Percentiles rank a stretch among this genome's conserved stretches.
Evolutionary conservation across 192 early-diverging fungal species (phyloP).

Genomic region (Linnemannia hyalina): DNA sequence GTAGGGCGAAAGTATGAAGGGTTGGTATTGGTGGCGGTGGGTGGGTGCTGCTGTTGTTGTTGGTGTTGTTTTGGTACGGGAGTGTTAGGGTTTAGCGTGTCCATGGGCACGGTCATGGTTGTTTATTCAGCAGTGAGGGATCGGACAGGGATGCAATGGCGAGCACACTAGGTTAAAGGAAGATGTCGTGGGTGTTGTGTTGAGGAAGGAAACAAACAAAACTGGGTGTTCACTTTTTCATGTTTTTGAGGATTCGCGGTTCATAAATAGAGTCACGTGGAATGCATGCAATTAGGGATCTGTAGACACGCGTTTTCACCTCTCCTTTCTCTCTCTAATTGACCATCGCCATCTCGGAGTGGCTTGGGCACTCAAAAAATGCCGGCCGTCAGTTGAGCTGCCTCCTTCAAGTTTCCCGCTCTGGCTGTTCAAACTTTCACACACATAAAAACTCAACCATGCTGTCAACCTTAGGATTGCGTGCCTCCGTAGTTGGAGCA

Average conservation of each 20-base stretch:
- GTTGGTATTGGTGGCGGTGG: background rate
- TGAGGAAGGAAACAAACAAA: background rate
- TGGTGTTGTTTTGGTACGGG: background rate
- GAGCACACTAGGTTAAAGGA: background rate
- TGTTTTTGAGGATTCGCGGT: background rate
- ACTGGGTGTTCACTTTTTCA: background rate
- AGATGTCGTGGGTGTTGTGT: background rate
- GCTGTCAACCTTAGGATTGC: slow-evolving; percentile 54
- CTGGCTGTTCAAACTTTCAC: slow-evolving; percentile 9
- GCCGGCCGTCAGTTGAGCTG: background rate
- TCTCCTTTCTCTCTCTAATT: background rate
- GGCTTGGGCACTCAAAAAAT: background rate
- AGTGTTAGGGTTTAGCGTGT: slow-evolving; percentile 10
- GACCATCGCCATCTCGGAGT: slow-evolving; percentile 4
- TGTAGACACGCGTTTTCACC: background rate
- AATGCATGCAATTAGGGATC: background rate
- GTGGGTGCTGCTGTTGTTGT: background rate
- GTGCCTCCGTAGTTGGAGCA: slow-evolving; percentile 38
- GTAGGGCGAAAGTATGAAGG: slow-evolving; percentile 23
- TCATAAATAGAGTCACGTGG: background rate
- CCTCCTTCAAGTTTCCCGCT: background rate
- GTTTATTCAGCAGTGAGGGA: background rate
- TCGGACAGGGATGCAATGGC: background rate
- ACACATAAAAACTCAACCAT: slow-evolving; percentile 19
- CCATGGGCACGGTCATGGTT: slow-evolving; percentile 36